Base-by-base conservation (phyloP, 2,329 filamentous ascomycete species). In the Tolypocladium nubicola region DNA sequence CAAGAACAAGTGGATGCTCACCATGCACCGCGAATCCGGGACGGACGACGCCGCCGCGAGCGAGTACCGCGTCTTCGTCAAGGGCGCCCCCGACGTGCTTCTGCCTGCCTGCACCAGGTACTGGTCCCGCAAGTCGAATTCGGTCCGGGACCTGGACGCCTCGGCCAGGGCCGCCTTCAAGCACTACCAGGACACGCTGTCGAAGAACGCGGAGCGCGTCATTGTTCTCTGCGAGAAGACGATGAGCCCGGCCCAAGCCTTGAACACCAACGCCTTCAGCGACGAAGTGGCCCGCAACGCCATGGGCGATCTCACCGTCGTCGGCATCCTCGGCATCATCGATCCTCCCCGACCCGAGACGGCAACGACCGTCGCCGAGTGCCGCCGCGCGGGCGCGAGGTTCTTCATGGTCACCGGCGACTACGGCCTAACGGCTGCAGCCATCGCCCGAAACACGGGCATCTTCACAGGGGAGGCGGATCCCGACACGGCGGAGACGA, bases 371-470 rank as follows among this genome's bases (percentile, higher is more conserved):
- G 73, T 77, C 9, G 62, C 65, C 2, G 67, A 75, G 56, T 76
- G 73, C 4, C 73, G 73, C n/a, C 72, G 71, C 23, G 76, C 73
- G 33, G 75, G 76, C 50, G 71, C 75, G 2, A 69, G 75, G 16
- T 76, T 76, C 61, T 73, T 76, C 61, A 77, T 78, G 74, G 76
- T 78, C n/a, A 77, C 76, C 2, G 75, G 74, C 19, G 73, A 76
- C 59, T 76, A 76, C 58, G 75, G 70, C 26, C 70, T 83, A 54
- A 87, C 84, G 6, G 84, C 84, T 0, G 83, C 83, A 53, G 83
- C 84, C 14, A 87, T 87, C 61, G 84, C 84, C 7, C 76, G 79
- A 61, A 82, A 86, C 65, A 85, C 82, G 63, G 83, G 83, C 40
- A 87, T 87, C 61, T 82, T 82, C 62, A 83, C 81, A 21, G 58